Percentiles rank a stretch among this genome's conserved stretches.
Evolutionary conservation across 2,329 filamentous ascomycete species (phyloP).

Genomic region (Mycocentrospora acerina): DNA sequence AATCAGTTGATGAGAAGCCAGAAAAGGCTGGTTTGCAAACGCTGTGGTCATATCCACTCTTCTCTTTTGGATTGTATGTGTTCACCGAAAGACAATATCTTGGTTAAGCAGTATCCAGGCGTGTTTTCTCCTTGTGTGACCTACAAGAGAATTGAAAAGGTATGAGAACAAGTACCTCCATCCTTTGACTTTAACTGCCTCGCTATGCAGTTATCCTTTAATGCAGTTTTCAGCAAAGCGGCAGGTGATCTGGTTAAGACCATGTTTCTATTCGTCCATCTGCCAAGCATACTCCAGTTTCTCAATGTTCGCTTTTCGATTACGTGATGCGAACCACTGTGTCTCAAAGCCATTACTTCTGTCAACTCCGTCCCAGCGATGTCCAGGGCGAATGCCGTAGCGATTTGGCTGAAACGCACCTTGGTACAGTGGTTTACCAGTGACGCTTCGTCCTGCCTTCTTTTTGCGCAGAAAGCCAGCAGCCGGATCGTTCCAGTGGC

Average conservation of each 20-base stretch:
- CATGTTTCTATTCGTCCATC: constrained; percentile 71
- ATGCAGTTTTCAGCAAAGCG: not conserved
- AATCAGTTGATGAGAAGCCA: too few relatives aligned
- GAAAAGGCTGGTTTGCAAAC: too few relatives aligned
- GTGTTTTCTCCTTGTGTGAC: not conserved
- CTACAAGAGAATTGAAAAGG: not conserved
- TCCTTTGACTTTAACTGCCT: constrained; percentile 1
- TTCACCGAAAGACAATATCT: too few relatives aligned
- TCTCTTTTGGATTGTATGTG: too few relatives aligned
- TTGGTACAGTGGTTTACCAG: constrained; percentile 69
- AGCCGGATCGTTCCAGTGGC: constrained; percentile 94
- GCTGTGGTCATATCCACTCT: too few relatives aligned
- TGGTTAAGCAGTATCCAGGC: too few relatives aligned
- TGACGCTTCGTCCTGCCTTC: constrained; percentile 47
- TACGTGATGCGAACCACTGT: constrained; percentile 87
- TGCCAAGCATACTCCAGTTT: constrained; percentile 91
- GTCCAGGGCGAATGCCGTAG: constrained; percentile 89
- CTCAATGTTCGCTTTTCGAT: constrained; percentile 72
- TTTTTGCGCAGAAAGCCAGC: constrained; percentile 69
- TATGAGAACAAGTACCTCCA: not conserved
- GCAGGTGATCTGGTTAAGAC: not conserved
- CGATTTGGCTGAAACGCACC: constrained; percentile 85
- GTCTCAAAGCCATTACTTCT: constrained; percentile 90
- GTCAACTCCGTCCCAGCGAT: constrained; percentile 97
- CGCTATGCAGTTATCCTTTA: constrained; percentile 5